Evolutionary conservation across 192 early-diverging fungal genomes (phyloP).

Genomic region (Backusella psychrophila): DNA sequence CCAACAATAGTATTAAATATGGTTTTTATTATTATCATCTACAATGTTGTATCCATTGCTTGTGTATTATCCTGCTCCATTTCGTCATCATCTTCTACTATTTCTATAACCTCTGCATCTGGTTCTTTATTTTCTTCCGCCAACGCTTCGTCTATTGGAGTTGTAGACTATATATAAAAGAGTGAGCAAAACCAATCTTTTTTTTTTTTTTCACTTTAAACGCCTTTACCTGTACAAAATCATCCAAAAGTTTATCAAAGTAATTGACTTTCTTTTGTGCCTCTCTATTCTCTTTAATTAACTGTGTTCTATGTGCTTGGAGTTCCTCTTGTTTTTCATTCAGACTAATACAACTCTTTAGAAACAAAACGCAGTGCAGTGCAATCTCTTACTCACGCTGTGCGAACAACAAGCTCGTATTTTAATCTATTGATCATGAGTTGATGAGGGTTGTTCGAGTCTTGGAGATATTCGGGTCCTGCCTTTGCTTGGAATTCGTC

Average conservation of each 20-base stretch:
- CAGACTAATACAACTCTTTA: conserved; percentile 7
- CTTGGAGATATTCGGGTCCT: conserved; percentile 24
- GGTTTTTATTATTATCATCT: neutral
- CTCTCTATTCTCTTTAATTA: conserved; percentile 31
- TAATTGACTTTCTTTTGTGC: conserved; percentile 26
- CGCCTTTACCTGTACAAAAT: conserved; percentile 23
- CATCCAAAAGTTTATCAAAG: conserved; percentile 27
- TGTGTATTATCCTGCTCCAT: neutral
- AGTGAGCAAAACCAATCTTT: neutral
- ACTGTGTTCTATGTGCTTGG: conserved; percentile 2
- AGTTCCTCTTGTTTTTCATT: conserved; percentile 25
- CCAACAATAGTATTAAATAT: neutral
- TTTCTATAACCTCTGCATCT: neutral
- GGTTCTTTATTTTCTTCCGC: neutral
- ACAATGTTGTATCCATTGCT: neutral
- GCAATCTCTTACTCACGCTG: conserved; percentile 23
- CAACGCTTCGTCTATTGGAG: conserved; percentile 16
- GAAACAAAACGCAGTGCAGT: neutral
- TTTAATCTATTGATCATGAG: conserved; percentile 55
- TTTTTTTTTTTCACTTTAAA: neutral
- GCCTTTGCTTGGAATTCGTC: conserved; percentile 37
- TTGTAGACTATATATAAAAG: neutral
- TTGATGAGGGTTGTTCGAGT: conserved; percentile 39
- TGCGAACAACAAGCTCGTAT: conserved; percentile 51
- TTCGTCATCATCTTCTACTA: neutral